These are phyloP conservation scores for Lasiosphaeris hirsuta DNA, from an alignment of 495 filamentous ascomycete genomes.

Conservation along the genomic window DNA sequence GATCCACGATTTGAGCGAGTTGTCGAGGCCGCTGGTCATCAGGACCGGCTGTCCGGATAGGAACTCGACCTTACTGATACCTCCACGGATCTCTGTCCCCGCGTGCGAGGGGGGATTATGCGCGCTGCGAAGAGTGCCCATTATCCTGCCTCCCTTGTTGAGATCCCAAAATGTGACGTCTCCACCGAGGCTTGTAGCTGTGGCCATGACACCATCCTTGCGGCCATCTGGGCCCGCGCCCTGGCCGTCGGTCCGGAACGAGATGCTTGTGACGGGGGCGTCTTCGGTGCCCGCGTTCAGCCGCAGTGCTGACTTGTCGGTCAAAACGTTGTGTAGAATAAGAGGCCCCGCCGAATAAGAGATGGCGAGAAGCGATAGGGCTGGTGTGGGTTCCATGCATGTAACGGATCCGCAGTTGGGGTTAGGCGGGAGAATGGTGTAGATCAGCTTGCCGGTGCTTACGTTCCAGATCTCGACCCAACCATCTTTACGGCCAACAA, in stretches of 20 bases:
- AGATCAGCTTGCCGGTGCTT: constrained; percentile 81
- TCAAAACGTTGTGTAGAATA: constrained; percentile 74
- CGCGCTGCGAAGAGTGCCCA: constrained; percentile 77
- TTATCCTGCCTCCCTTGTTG: constrained; percentile 76
- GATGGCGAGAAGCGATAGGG: constrained; percentile 80
- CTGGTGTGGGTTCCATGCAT: constrained; percentile 77
- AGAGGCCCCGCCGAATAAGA: constrained; percentile 76
- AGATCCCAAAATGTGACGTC: constrained; percentile 97
- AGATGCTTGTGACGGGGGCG: constrained; percentile 69
- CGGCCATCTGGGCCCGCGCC: constrained; percentile 87
- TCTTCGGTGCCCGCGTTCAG: constrained; percentile 58
- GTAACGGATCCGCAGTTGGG: constrained; percentile 69
- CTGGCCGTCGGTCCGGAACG: constrained; percentile 86
- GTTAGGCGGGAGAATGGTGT: constrained; percentile 72
- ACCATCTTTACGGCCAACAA: constrained; percentile 82
- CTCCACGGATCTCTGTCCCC: constrained; percentile 44
- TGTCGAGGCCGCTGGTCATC: constrained; percentile 86
- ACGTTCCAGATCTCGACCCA: constrained; percentile 96
- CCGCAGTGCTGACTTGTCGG: constrained; percentile 64
- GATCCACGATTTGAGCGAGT: constrained; percentile 91
- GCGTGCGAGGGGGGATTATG: constrained; percentile 66
- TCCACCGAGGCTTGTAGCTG: constrained; percentile 63
- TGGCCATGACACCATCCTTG: constrained; percentile 81
- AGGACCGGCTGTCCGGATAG: constrained; percentile 87
- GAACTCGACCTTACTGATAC: constrained; percentile 80